Percentiles rank a stretch among this genome's conserved stretches.
phyloP scores from a whole-genome alignment of 1,284 basidiomycete genomes.

The Psilocybe mexicana region DNA sequence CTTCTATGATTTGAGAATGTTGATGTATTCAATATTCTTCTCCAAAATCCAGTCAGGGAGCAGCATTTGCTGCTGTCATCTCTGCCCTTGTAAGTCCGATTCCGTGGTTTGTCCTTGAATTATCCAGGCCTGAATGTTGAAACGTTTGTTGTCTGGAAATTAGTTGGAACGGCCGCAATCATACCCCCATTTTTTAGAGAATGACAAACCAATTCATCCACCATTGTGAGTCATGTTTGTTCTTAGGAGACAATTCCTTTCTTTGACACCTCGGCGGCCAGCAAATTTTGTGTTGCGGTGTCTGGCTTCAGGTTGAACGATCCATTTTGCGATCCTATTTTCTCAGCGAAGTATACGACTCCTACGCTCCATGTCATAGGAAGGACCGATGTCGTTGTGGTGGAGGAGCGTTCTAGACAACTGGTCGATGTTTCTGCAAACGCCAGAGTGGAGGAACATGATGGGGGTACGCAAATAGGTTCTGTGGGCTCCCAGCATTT shows the following conservation, averaged over 20 bases:
- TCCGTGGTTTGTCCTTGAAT: background rate
- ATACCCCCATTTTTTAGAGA: constrained; percentile 66
- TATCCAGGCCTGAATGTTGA: background rate
- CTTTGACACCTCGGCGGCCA: constrained; percentile 27
- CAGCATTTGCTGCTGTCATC: constrained; percentile 75
- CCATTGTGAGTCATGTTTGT: constrained; percentile 54
- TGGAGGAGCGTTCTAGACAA: constrained; percentile 65
- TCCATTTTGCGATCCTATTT: constrained; percentile 52
- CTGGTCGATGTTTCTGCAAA: constrained; percentile 62
- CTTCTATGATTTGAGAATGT: background rate
- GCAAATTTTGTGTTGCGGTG: constrained; percentile 68
- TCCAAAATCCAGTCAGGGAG: constrained; percentile 64
- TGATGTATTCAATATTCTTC: background rate
- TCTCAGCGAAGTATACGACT: constrained; percentile 59
- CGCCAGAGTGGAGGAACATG: constrained; percentile 69
- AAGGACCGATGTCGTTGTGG: constrained; percentile 77
- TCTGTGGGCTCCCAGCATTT: background rate
- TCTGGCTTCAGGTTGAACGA: constrained; percentile 67
- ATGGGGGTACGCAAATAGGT: constrained; percentile 57
- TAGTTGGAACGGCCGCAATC: constrained; percentile 41
- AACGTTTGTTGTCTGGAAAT: background rate
- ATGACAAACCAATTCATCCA: constrained; percentile 65
- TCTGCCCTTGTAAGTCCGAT: constrained; percentile 63
- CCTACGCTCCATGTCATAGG: constrained; percentile 85
- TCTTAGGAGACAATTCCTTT: constrained; percentile 3